Evolutionary conservation across 2,329 filamentous ascomycete genomes (phyloP).

Genomic region (Xylariales sp.): DNA sequence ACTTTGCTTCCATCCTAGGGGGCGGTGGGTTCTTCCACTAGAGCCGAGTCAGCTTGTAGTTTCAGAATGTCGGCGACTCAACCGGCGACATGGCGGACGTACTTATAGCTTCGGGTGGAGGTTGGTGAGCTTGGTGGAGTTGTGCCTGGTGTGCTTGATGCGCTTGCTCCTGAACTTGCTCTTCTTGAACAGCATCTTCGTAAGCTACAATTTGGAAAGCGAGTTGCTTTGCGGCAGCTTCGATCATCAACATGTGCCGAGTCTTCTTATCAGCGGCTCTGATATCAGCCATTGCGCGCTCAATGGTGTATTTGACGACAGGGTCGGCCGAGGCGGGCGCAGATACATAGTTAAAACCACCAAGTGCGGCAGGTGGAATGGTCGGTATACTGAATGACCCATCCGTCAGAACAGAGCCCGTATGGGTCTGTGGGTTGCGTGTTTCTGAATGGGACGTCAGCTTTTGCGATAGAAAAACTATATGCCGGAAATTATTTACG

Average conservation of each 20-base stretch:
- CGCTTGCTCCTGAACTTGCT: conserved; percentile 17
- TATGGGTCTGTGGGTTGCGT: conserved; percentile 35
- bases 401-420: conserved; percentile 23
- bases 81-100: no score
- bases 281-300: conserved; percentile 42
- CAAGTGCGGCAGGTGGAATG: conserved; percentile 22
- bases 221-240: conserved; percentile 50
- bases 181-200: conserved; percentile 33
- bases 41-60: not conserved
- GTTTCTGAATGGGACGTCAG: conserved; percentile 31
- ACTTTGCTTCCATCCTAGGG: conserved; percentile 1
- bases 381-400: conserved; percentile 22
- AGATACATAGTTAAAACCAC: conserved; percentile 25
- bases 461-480: conserved; percentile 7
- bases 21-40: conserved; percentile 5
- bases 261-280: conserved; percentile 37
- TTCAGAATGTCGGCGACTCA: no score
- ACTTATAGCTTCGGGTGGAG: conserved; percentile 7
- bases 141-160: conserved; percentile 12
- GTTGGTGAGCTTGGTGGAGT: conserved; percentile 4
- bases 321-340: conserved; percentile 28
- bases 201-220: conserved; percentile 48
- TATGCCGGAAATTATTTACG: conserved; percentile 13
- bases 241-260: conserved; percentile 46
- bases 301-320: conserved; percentile 36